These are phyloP conservation scores for Angophora floribunda DNA, from an alignment of 345 rosid species.

Conservation along the genomic window DNA sequence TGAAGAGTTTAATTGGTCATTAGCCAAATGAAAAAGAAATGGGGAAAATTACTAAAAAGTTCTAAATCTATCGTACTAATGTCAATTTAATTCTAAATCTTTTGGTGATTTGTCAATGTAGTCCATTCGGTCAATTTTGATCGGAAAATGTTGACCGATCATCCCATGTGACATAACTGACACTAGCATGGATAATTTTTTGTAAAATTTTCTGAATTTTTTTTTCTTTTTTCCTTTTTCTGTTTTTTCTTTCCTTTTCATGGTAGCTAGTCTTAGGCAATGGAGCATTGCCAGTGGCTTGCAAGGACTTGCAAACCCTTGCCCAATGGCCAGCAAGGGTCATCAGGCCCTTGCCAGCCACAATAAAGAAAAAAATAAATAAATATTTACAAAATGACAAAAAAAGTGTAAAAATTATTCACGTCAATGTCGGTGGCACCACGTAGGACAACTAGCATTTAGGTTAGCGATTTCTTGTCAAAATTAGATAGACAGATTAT, in stretches of 20 bases:
- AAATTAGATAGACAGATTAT: fast-evolving
- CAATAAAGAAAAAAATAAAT: neutral
- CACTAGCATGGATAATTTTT: neutral
- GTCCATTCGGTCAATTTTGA: neutral
- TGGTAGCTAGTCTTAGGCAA: fast-evolving
- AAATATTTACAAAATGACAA: too few relatives aligned
- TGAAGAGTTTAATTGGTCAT: neutral
- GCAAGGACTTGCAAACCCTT: neutral
- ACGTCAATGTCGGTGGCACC: neutral
- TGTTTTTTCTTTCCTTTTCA: too few relatives aligned
- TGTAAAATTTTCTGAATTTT: too few relatives aligned
- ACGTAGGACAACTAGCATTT: fast-evolving
- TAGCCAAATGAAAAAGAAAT: neutral
- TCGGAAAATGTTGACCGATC: neutral
- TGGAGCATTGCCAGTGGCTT: neutral
- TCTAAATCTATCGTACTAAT: neutral
- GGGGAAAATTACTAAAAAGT: neutral
- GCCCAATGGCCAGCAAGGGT: neutral
- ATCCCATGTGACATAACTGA: neutral
- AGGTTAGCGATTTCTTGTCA: neutral
- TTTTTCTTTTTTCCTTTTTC: neutral
- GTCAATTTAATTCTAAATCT: neutral
- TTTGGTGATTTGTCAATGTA: neutral
- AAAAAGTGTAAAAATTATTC: too few relatives aligned
- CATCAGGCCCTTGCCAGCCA: neutral